These are phyloP conservation scores for Eimeria sp. DNA, from an alignment of 169 alveolate species.

Conservation along the genomic window DNA sequence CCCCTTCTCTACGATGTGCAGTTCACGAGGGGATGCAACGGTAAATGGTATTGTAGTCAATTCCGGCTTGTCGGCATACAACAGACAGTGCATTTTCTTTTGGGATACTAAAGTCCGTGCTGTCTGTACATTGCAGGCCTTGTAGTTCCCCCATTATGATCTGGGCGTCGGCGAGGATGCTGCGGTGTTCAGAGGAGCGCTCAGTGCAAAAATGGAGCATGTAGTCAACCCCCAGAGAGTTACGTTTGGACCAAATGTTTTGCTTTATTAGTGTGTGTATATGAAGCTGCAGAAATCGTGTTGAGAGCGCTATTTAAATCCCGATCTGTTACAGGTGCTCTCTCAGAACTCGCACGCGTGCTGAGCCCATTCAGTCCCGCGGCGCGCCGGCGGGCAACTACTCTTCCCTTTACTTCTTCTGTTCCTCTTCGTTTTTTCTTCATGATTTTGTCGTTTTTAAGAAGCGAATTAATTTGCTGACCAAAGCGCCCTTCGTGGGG, in stretches of 20 bases:
- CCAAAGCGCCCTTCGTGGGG: neutral
- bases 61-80: neutral
- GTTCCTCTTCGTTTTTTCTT: neutral
- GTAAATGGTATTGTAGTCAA: neutral
- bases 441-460: neutral
- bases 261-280: neutral
- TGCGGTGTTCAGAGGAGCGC: neutral
- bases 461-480: neutral
- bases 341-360: constrained; percentile 19
- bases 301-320: neutral
- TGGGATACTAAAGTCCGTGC: neutral
- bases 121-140: neutral
- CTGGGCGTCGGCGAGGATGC: neutral
- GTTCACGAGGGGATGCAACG: neutral
- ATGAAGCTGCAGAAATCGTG: neutral
- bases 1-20: neutral
- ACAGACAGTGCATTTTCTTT: neutral
- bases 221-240: neutral
- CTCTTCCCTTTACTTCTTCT: constrained; percentile 6
- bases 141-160: neutral
- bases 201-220: neutral
- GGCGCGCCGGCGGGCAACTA: neutral
- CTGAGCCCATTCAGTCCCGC: constrained; percentile 47
- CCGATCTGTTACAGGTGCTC: neutral
- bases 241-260: neutral